Base-by-base conservation (phyloP, 2,329 filamentous ascomycete species). In the Cladosporium velox region DNA sequence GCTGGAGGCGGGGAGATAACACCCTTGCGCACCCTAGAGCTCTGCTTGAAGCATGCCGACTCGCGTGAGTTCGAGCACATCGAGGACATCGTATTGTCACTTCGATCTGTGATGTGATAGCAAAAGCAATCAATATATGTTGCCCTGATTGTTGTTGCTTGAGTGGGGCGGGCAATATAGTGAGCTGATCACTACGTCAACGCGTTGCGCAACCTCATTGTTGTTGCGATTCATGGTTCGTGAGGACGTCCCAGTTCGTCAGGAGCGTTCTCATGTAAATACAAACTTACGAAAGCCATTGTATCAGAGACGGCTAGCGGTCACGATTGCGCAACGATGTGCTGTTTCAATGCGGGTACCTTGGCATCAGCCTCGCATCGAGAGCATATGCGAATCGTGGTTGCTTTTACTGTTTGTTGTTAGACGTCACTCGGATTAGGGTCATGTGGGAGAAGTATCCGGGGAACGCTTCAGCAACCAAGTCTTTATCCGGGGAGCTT, bases 171-270 rank as follows among this genome's bases (percentile, higher is more conserved):
- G 10, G 7, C 41, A 32, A 32, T 30, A 55, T 11, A 12, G 28
- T 1, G 18, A 32, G 52, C 52, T 55, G 52, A 55, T 55, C 52
- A 55, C 52, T 55, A 55, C 52, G 52, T 55, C 52, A 55, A 34
- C 28, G 28, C 30, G 3, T 47, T 47, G 41, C n/a, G 41, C 41
- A 47, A 47, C 41, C n/a, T 21, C 41, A 21, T 24, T 24, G n/a
- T 47, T 47, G 41, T 24, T 47, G 10, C 41, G 41, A 47, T 21
- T 47, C 41, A 47, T 47, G 41, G 41, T 47, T 47, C n/a, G n/a
- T 24, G n/a, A 47, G 10, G 10, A 10, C 10, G n/a, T 21, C 41
- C 41, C 41, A 5, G 41, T 47, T 21, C n/a, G n/a, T 21, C 41
- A 47, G n/a, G 41, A 47, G 4, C 41, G n/a, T 47, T 21, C 41